Evolutionary conservation across 768 basidiomycete species (phyloP), one percentile per base, ranked within the genome.

Genomic region (Leucosporidium yakuticum): DNA sequence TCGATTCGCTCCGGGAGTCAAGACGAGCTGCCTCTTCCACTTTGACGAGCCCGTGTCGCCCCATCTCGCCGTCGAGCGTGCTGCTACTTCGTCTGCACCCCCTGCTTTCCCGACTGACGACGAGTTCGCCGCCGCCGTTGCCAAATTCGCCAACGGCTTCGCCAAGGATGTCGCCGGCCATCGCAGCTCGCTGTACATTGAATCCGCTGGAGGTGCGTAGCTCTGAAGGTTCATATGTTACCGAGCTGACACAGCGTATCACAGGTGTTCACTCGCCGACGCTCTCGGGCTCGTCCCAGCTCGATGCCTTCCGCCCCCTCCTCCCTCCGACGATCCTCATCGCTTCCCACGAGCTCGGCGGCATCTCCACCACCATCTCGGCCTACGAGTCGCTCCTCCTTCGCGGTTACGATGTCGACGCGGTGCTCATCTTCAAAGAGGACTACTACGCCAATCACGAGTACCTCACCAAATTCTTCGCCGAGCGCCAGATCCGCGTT

Each of bases 131-230:
- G 21, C 51, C 0, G 71, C 65, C 25, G 60, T 70, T 12, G 62
- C 64, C 1, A 79, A 80, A 48, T 83, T 88, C 72, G 84, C 90
- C n/a, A 81, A 82, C 44, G 69, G 78, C 31, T 84, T 84, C 74
- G 86, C 87, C 14, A 51, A 8, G 11, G 60, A 56, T 29, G 72
- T 25, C 21, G 62, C n/a, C 59, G 74, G 29, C 1, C n/a, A 49
- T 6, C 36, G 73, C 11, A 78, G 80, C 34, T 74, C 88, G 74
- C 83, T 93, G 82, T 97, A 88, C 74, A 80, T 97, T 56, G 95
- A 98, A 79, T 94, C 95, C 14, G 95, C 94, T 20, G 95, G 95
- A 85, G 95, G 94, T 91, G 78, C 82, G 85, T 73, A n/a, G 4
- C 5, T 47, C 9, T 2, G 36, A 12, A 50, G 8, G 31, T 32